Percentiles rank a stretch among this genome's conserved stretches.
Conservation (phyloP, 352 stramenopile species). For the Phytophthora multivora region DNA sequence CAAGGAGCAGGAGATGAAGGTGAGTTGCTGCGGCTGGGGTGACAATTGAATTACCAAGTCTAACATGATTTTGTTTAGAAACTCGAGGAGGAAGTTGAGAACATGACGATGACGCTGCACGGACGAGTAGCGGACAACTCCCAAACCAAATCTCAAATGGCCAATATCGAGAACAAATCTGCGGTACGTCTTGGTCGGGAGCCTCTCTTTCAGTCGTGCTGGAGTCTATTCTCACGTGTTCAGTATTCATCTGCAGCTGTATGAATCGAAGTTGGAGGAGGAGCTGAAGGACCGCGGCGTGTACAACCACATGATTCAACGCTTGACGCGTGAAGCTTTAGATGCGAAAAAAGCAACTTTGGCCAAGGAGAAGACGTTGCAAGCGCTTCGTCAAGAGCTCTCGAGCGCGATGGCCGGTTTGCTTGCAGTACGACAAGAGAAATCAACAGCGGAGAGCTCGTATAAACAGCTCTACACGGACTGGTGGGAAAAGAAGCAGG, state of each 20-base stretch:
- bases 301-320: slow-evolving; percentile 87
- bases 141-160: slow-evolving; percentile 64
- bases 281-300: slow-evolving; percentile 71
- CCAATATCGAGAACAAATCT: slow-evolving; percentile 80
- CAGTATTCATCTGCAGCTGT: slow-evolving; percentile 44
- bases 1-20: slow-evolving; percentile 77
- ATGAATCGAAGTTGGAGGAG: slow-evolving; percentile 80
- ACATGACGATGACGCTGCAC: slow-evolving; percentile 72
- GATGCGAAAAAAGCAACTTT: slow-evolving; percentile 68
- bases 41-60: background rate
- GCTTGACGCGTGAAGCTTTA: slow-evolving; percentile 62
- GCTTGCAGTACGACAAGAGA: slow-evolving; percentile 69
- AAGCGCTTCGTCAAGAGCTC: slow-evolving; percentile 63
- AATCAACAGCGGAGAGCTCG: slow-evolving; percentile 59
- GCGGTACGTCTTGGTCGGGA: slow-evolving; percentile 35
- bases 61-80: slow-evolving; percentile 33
- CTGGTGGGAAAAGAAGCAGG: slow-evolving; percentile 77
- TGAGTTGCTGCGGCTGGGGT: slow-evolving; percentile 5
- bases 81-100: slow-evolving; percentile 81
- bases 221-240: background rate
- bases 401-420: slow-evolving; percentile 52
- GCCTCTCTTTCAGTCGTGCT: background rate
- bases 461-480: slow-evolving; percentile 74
- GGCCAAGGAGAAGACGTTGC: slow-evolving; percentile 65
- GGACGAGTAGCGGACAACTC: slow-evolving; percentile 59